Conservation (phyloP, 163 green algal genomes). For the Scenedesmus sp. region DNA sequence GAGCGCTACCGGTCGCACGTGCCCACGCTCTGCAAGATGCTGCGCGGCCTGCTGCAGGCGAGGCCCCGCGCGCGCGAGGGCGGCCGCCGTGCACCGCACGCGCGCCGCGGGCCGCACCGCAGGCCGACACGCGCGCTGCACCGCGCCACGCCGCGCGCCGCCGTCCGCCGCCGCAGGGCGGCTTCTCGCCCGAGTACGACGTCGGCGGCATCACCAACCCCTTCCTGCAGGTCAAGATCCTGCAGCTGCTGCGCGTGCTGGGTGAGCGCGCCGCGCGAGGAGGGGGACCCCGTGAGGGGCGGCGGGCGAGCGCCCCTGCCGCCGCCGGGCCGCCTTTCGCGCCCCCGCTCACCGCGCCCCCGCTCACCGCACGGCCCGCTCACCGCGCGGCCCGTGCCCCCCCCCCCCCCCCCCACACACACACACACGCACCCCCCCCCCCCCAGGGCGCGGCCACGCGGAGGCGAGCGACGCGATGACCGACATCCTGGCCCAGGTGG, state of each 20-base stretch:
- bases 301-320: too few relatives aligned
- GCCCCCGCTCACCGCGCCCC: too few relatives aligned
- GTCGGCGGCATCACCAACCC: slow-evolving; percentile 95
- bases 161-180: slow-evolving; percentile 34
- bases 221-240: slow-evolving; percentile 96
- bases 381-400: too few relatives aligned
- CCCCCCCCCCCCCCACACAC: too few relatives aligned
- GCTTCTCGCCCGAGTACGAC: slow-evolving; percentile 87
- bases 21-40: slow-evolving; percentile 74
- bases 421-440: too few relatives aligned
- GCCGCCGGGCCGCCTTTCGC: too few relatives aligned
- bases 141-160: too few relatives aligned
- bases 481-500: slow-evolving; percentile 96
- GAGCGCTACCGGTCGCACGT: slow-evolving; percentile 69
- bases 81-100: not conserved
- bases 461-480: slow-evolving; percentile 94
- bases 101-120: not conserved
- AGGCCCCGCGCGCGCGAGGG: not conserved
- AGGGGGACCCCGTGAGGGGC: too few relatives aligned
- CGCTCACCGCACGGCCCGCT: too few relatives aligned
- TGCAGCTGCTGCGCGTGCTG: slow-evolving; percentile 89
- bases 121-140: too few relatives aligned
- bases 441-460: slow-evolving; percentile 71
- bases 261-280: slow-evolving; percentile 56
- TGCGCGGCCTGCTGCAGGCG: slow-evolving; percentile 69